Conservation (phyloP, 78 protist genomes). For the Tieghemostelium lacteum region DNA sequence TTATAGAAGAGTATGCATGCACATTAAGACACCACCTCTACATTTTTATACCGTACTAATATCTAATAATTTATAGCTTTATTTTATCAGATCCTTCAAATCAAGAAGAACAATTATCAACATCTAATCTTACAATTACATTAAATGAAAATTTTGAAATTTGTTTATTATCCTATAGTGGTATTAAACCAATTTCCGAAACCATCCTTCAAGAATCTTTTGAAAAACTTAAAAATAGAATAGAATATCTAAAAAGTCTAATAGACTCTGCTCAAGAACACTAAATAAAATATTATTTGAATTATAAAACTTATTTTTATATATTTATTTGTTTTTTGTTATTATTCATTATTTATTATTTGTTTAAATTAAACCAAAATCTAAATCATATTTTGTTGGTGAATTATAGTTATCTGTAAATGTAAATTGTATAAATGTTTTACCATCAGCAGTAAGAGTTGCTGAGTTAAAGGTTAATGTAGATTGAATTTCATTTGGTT, state of each 20-base stretch:
- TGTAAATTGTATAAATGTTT: not conserved
- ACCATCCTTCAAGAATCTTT: slow-evolving; percentile 19
- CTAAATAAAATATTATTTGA: not conserved
- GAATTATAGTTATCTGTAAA: not conserved
- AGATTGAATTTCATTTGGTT: not conserved
- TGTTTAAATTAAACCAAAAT: slow-evolving; percentile 21
- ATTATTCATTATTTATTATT: not conserved
- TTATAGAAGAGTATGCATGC: slow-evolving; percentile 53
- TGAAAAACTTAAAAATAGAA: slow-evolving; percentile 39
- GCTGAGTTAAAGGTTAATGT: slow-evolving; percentile 10
- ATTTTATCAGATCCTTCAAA: slow-evolving; percentile 72
- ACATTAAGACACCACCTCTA: not conserved
- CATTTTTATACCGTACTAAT: not conserved
- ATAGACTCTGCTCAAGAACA: no score
- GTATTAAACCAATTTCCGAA: slow-evolving; percentile 18
- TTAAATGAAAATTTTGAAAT: slow-evolving; percentile 51
- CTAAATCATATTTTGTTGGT: not conserved
- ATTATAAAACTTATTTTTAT: no score
- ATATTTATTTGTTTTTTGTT: no score
- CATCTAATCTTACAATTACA: slow-evolving; percentile 40
- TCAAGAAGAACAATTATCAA: slow-evolving; percentile 75
- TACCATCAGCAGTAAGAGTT: not conserved
- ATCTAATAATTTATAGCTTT: slow-evolving; percentile 11
- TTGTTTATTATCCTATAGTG: slow-evolving; percentile 22
- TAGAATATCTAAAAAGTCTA: slow-evolving; percentile 5